phyloP scores from a whole-genome alignment of 768 basidiomycete genomes.

The Mycena polygramma region DNA sequence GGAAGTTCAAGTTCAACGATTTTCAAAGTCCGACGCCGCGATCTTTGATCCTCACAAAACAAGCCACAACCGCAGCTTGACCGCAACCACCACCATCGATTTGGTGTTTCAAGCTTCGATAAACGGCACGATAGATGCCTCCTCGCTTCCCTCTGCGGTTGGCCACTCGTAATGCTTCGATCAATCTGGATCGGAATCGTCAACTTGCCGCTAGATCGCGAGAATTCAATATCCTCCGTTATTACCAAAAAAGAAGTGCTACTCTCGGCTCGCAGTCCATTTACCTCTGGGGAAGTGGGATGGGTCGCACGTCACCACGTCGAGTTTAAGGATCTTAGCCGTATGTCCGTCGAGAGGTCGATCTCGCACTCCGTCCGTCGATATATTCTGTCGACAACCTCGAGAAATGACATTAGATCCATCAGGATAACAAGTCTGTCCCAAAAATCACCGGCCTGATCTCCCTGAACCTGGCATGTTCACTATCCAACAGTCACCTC shows the following conservation, averaged over 20 bases:
- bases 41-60: background rate
- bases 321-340: slow-evolving; percentile 16
- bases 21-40: slow-evolving; percentile 18
- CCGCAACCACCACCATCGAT: no score
- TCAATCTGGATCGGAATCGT: background rate
- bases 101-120: no score
- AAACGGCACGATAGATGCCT: no score
- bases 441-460: slow-evolving; percentile 6
- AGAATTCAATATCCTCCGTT: slow-evolving; percentile 16
- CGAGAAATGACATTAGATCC: background rate
- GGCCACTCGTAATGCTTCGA: background rate
- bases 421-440: background rate
- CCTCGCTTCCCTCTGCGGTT: background rate
- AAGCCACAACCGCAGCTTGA: background rate
- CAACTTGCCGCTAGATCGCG: slow-evolving; percentile 4
- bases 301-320: slow-evolving; percentile 18
- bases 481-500: slow-evolving; percentile 44
- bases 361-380: background rate
- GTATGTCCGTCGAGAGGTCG: background rate
- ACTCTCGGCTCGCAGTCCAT: slow-evolving; percentile 9
- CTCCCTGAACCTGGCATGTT: background rate
- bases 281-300: slow-evolving; percentile 23
- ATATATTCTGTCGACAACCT: background rate
- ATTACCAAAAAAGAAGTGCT: slow-evolving; percentile 14
- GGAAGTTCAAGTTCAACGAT: slow-evolving; percentile 8